These are phyloP conservation scores for Pulveroboletus sp. DNA, from an alignment of 768 basidiomycete genomes.

Conservation along the genomic window DNA sequence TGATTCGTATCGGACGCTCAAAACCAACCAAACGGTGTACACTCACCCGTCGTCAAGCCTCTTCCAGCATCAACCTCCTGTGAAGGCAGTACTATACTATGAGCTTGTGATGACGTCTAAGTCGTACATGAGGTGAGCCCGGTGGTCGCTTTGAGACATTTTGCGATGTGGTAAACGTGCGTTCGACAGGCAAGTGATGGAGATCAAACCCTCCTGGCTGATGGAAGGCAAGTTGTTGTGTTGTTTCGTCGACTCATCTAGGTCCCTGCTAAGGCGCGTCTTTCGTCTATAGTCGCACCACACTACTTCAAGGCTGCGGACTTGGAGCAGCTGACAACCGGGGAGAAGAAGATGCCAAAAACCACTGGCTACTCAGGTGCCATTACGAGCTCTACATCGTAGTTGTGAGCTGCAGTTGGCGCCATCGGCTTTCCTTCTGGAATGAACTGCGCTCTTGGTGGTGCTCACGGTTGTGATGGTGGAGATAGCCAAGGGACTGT, in stretches of 20 bases:
- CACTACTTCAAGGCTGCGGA: slow-evolving; percentile 93
- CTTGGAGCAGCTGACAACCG: slow-evolving; percentile 69
- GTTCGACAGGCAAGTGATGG: slow-evolving; percentile 80
- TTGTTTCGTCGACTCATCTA: neutral
- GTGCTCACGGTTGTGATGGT: neutral
- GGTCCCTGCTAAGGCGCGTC: neutral
- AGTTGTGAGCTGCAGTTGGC: neutral
- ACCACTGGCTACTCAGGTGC: slow-evolving; percentile 37
- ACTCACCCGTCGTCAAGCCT: slow-evolving; percentile 94
- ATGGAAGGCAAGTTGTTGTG: slow-evolving; percentile 62
- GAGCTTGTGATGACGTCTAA: slow-evolving; percentile 97
- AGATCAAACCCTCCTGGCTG: slow-evolving; percentile 94
- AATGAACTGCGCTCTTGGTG: neutral
- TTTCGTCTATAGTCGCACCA: slow-evolving; percentile 65
- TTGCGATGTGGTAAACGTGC: neutral
- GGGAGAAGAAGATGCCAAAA: slow-evolving; percentile 94
- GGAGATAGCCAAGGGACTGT: neutral
- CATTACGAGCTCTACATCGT: slow-evolving; percentile 8
- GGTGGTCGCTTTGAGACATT: neutral
- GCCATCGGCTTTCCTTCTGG: neutral
- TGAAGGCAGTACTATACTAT: slow-evolving; percentile 88
- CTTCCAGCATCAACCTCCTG: slow-evolving; percentile 93
- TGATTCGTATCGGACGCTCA: slow-evolving; percentile 94
- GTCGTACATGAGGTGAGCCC: slow-evolving; percentile 79
- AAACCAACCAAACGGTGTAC: slow-evolving; percentile 93